These are phyloP conservation scores for Apophysomyces elegans DNA, from an alignment of 371 early-diverging fungal genomes.

Conservation along the genomic window DNA sequence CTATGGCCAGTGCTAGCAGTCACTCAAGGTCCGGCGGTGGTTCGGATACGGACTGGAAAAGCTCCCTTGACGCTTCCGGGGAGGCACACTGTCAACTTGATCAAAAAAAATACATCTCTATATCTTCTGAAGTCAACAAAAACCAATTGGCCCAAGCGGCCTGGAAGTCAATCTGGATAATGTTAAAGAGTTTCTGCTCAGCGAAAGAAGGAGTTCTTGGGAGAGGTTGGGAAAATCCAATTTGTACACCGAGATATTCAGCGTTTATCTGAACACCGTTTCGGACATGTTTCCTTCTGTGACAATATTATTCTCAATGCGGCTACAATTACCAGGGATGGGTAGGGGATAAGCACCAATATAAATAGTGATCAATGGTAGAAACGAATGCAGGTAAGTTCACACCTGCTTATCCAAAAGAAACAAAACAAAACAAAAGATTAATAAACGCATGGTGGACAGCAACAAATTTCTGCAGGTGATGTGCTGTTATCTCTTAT, in stretches of 20 bases:
- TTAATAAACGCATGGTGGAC: not conserved
- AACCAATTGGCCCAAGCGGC: too few relatives aligned
- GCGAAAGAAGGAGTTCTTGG: not conserved
- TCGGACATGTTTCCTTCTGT: not conserved
- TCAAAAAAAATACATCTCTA: too few relatives aligned
- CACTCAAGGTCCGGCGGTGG: too few relatives aligned
- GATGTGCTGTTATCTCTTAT: not conserved
- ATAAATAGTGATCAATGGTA: not conserved
- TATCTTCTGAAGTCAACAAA: too few relatives aligned
- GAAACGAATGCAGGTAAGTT: not conserved
- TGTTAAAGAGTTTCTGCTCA: not conserved
- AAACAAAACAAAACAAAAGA: too few relatives aligned
- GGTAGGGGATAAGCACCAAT: not conserved
- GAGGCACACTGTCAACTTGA: too few relatives aligned
- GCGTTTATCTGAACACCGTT: not conserved
- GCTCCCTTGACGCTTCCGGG: too few relatives aligned
- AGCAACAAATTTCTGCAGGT: not conserved
- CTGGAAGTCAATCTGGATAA: not conserved
- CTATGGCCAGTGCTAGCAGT: too few relatives aligned
- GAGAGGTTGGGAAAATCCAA: not conserved
- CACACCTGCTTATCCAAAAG: not conserved
- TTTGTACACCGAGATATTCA: not conserved
- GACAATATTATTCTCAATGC: not conserved
- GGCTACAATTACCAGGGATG: not conserved
- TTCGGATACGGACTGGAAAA: too few relatives aligned